Evolutionary conservation across 2,329 filamentous ascomycete species (phyloP).

Genomic region (Xenosphaeropsis pyriputrescens): DNA sequence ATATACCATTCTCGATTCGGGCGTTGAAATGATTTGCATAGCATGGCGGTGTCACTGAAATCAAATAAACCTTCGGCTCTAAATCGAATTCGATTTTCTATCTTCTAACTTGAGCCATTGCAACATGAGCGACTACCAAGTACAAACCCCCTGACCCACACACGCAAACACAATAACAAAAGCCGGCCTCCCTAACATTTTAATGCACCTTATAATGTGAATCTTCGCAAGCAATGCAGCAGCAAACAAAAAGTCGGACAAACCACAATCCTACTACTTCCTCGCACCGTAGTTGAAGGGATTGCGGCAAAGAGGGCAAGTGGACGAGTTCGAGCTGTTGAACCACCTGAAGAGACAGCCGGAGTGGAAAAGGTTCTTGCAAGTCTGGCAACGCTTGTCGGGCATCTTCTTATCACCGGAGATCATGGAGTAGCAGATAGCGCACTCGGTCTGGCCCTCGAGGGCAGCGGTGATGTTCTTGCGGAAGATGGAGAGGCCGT

Average conservation of each 20-base stretch:
- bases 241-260: neutral
- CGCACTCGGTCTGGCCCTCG: conserved; percentile 88
- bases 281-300: conserved; percentile 47
- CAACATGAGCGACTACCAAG: no score
- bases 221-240: no score
- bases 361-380: conserved; percentile 86
- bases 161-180: no score
- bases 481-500: conserved; percentile 74
- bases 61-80: no score
- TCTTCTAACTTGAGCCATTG: no score
- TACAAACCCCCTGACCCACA: no score
- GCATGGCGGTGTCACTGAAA: no score
- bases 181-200: no score
- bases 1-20: no score
- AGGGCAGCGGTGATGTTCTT: conserved; percentile 77
- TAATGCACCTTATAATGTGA: no score
- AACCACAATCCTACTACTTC: neutral
- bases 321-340: conserved; percentile 79
- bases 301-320: conserved; percentile 85
- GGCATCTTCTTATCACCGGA: conserved; percentile 78
- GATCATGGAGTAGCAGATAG: conserved; percentile 94
- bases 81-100: no score
- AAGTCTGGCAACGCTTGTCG: conserved; percentile 82
- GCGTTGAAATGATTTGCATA: no score
- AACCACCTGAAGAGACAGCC: conserved; percentile 95